These are phyloP conservation scores for Paracoccidioides brasiliensis DNA, from an alignment of 2,329 filamentous ascomycete species.

Conservation along the genomic window DNA sequence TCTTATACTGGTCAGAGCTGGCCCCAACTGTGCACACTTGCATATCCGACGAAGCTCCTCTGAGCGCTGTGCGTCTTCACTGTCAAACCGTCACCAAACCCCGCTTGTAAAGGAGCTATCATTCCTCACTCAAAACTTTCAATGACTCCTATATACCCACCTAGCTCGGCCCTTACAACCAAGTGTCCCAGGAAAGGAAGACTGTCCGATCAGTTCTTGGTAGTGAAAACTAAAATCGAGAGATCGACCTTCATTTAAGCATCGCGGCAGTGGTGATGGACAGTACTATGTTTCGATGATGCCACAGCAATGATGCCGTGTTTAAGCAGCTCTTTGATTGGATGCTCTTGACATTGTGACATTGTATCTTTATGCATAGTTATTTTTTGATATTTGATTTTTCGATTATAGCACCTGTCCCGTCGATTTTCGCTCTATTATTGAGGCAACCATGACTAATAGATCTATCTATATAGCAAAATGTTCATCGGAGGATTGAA, in stretches of 20 bases:
- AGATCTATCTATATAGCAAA: conserved; percentile 51
- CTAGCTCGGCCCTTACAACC: not conserved
- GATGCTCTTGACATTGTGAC: not conserved
- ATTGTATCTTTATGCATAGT: conserved; percentile 5
- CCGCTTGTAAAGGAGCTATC: conserved; percentile 5
- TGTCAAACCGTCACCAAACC: not conserved
- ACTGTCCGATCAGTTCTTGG: not conserved
- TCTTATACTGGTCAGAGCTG: conserved; percentile 1
- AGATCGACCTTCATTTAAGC: not conserved
- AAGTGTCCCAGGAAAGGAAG: not conserved
- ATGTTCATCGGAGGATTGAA: conserved; percentile 99
- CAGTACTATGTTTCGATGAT: not conserved
- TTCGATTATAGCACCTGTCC: not conserved
- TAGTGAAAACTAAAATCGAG: conserved; percentile 1
- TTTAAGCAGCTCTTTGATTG: not conserved
- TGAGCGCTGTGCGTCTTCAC: not conserved
- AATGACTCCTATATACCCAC: not conserved
- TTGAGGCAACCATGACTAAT: conserved; percentile 19
- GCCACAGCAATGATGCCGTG: not conserved
- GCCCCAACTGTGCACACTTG: conserved; percentile 3
- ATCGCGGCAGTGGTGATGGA: not conserved
- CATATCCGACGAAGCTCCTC: conserved; percentile 5
- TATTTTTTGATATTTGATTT: not conserved
- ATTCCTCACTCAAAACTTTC: not conserved
- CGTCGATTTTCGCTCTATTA: not conserved